Conservation (phyloP, 2,329 filamentous ascomycete species). For the Falciphora oryzae region DNA sequence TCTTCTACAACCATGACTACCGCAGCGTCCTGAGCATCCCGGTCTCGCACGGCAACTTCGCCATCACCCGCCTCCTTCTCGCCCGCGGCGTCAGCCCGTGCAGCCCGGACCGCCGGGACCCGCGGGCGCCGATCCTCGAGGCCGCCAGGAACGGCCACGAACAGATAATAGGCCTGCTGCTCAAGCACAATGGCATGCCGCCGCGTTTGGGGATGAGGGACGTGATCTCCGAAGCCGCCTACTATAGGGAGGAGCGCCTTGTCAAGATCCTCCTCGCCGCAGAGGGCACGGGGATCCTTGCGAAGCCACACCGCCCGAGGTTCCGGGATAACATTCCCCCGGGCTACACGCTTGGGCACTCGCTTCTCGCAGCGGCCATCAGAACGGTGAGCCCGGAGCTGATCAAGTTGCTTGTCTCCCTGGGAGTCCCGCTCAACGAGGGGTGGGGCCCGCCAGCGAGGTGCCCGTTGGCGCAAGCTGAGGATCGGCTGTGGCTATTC, state of each 20-base stretch:
- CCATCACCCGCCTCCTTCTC: neutral
- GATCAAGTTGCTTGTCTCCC: neutral
- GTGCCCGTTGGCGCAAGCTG: neutral
- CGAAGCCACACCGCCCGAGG: no score
- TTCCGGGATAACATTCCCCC: neutral
- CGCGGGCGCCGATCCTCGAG: neutral
- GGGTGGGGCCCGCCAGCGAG: neutral
- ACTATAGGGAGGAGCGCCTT: neutral
- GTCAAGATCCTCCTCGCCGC: neutral
- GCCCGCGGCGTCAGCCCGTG: neutral
- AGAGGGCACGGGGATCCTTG: neutral
- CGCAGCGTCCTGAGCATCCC: neutral
- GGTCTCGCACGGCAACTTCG: neutral
- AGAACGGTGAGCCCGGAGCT: neutral
- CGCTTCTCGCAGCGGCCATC: neutral
- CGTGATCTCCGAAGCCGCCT: neutral
- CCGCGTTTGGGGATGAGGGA: neutral
- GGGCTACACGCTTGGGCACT: neutral
- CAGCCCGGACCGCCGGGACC: neutral
- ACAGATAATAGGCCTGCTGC: neutral
- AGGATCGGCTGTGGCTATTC: neutral
- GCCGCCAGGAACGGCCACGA: neutral
- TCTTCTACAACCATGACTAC: neutral
- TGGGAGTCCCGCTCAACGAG: neutral
- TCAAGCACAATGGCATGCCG: neutral